A percentile compares a stretch with the other conserved stretches of the same genome.
These are phyloP conservation scores for Suhomyces coccinellae DNA, from an alignment of 1,139 yeast genomes.

Conservation along the genomic window DNA sequence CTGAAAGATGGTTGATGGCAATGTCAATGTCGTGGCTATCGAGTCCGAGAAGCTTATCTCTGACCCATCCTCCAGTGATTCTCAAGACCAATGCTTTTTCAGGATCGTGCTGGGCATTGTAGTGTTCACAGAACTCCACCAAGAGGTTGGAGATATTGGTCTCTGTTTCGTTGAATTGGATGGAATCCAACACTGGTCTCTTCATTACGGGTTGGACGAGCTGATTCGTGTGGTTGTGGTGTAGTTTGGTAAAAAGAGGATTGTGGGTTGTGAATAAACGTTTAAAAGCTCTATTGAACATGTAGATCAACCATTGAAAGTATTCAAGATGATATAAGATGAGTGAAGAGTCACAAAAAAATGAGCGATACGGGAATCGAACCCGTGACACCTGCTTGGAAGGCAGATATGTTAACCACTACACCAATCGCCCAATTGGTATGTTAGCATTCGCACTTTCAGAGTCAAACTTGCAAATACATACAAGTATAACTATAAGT, in stretches of 20 bases:
- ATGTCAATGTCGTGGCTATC: slow-evolving; percentile 88
- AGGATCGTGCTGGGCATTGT: slow-evolving; percentile 24
- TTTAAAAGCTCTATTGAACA: slow-evolving; percentile 2
- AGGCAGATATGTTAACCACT: slow-evolving; percentile 62
- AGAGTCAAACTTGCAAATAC: no score
- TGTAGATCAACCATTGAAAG: slow-evolving; percentile 2
- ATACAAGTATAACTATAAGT: no score
- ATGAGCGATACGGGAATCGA: slow-evolving; percentile 81
- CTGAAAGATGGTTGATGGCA: slow-evolving; percentile 81
- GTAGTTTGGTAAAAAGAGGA: neutral
- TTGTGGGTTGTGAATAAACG: neutral
- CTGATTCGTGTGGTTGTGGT: neutral
- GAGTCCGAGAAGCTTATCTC: slow-evolving; percentile 83
- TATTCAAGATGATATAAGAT: neutral
- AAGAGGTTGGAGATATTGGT: slow-evolving; percentile 46
- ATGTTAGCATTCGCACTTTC: slow-evolving; percentile 37
- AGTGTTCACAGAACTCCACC: slow-evolving; percentile 41
- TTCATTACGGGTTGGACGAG: slow-evolving; percentile 4
- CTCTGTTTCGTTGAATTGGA: slow-evolving; percentile 47
- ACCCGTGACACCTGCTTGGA: slow-evolving; percentile 83
- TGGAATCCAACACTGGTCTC: slow-evolving; percentile 13
- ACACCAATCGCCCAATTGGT: slow-evolving; percentile 48
- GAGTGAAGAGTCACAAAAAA: slow-evolving; percentile 20
- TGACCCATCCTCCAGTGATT: slow-evolving; percentile 98
- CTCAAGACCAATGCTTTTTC: slow-evolving; percentile 49